Conservation (phyloP, 2,329 filamentous ascomycete genomes). For the Colletotrichum chlorophyti region DNA sequence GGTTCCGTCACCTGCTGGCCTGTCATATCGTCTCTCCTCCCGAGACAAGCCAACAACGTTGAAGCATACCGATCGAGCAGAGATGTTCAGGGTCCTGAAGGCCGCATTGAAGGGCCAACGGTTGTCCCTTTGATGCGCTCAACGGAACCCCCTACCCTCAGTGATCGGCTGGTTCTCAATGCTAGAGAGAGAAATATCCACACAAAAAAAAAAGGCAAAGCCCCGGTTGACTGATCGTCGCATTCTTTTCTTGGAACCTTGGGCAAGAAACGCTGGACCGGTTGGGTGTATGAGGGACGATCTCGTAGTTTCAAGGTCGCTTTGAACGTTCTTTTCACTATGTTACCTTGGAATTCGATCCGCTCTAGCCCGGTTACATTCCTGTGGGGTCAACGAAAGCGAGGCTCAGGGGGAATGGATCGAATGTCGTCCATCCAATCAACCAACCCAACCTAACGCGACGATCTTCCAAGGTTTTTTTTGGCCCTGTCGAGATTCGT, state of each 20-base stretch:
- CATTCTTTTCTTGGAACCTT: constrained; percentile 23
- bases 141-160: neutral
- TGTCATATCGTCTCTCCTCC: constrained; percentile 5
- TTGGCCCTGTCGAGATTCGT: no score
- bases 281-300: no score
- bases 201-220: neutral
- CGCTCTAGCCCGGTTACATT: neutral
- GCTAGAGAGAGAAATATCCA: no score
- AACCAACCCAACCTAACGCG: neutral
- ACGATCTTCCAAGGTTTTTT: neutral
- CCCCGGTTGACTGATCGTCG: neutral
- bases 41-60: constrained; percentile 7
- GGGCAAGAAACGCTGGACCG: neutral
- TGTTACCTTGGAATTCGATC: neutral
- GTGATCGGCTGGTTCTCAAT: neutral
- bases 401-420: neutral
- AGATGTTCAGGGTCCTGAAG: constrained; percentile 13
- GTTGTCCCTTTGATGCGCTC: neutral
- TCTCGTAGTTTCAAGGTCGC: neutral
- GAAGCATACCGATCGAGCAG: neutral
- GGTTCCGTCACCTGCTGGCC: neutral
- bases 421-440: neutral
- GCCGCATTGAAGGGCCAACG: neutral
- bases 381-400: neutral
- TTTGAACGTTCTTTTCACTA: neutral